Base-by-base conservation (phyloP, 169 alveolate genomes). In the Eimeria zaria region DNA sequence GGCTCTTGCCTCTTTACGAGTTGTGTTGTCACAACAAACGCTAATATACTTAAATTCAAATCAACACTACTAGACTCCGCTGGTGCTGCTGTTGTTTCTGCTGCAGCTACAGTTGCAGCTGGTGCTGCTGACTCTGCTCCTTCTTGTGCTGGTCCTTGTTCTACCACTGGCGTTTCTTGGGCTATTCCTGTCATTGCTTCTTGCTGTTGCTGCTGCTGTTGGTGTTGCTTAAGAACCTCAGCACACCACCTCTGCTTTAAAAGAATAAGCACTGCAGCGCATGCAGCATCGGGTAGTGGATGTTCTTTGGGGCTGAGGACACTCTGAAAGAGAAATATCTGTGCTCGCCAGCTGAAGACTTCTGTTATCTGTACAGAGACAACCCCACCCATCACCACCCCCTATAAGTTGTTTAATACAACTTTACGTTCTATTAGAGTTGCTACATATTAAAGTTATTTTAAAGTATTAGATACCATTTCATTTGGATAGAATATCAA, bases 181-280 rank as follows among this genome's bases (percentile, higher is more conserved):
- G 64, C 1, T 20, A 22, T 64, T 30, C 46, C 89, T 27, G 89
- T 30, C 20, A 22, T 48, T 44, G 87, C 44, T 51, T 1, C 89
- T 18, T 27, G 73, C 20, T 84, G 76, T 60, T 55, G 76, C 55
- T 33, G 71, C 58, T n/a, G 71, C 73, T 22, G 27, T 6, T 84
- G 11, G 58, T 84, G 78, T 41, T 30, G 58, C 41, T 33, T 36
- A 12, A 58, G 76, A 36, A 84, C 91, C 76, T 84, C 76, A 30
- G 6, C 41, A 46, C 76, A 55, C 91, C 91, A 84, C 60, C 91
- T 9, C 78, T 55, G 71, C 58, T 84, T 84, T 24, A 58, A n/a
- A 3, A 84, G 76, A 1, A 84, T 84, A 20, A 84, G 76, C 12
- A 84, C 91, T n/a, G 91, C 91, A 84, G 78, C 78, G 55, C 78